These are phyloP conservation scores for Croton laevigatus DNA, from an alignment of 441 rosid species.

Conservation along the genomic window DNA sequence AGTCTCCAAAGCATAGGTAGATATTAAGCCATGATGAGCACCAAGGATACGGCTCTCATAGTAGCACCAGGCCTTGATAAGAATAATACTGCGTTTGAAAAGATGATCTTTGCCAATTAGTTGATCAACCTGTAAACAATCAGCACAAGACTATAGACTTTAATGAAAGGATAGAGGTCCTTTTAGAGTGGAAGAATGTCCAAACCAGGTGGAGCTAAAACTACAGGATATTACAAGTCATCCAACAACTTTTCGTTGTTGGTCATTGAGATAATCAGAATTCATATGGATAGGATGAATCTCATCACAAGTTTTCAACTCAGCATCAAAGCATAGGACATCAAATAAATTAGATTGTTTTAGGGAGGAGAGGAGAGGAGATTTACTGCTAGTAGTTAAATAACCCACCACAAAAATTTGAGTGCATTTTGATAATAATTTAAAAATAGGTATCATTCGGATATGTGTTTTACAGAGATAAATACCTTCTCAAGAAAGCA, in stretches of 20 bases:
- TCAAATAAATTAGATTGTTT: background rate
- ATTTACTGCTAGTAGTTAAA: background rate
- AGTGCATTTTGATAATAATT: background rate
- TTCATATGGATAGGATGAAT: background rate
- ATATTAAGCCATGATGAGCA: slow-evolving; percentile 87
- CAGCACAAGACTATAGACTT: background rate
- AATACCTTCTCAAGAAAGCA: slow-evolving; percentile 91
- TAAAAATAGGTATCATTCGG: background rate
- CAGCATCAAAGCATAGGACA: background rate
- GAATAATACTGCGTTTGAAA: slow-evolving; percentile 80
- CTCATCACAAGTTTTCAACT: slow-evolving; percentile 1
- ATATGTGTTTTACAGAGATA: background rate
- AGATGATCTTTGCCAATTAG: slow-evolving; percentile 79
- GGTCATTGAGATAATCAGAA: background rate
- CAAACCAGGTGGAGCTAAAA: background rate
- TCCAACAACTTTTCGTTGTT: background rate
- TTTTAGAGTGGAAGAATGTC: background rate
- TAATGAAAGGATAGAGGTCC: too few relatives aligned
- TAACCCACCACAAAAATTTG: background rate
- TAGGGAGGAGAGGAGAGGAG: background rate
- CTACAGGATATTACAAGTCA: background rate
- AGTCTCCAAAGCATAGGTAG: slow-evolving; percentile 92
- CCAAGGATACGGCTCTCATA: slow-evolving; percentile 95
- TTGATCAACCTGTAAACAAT: slow-evolving; percentile 50
- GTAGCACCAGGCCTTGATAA: slow-evolving; percentile 94